These are phyloP conservation scores for Tuctoria greenei DNA, from an alignment of 176 grass and related monocot genomes.

Conservation along the genomic window DNA sequence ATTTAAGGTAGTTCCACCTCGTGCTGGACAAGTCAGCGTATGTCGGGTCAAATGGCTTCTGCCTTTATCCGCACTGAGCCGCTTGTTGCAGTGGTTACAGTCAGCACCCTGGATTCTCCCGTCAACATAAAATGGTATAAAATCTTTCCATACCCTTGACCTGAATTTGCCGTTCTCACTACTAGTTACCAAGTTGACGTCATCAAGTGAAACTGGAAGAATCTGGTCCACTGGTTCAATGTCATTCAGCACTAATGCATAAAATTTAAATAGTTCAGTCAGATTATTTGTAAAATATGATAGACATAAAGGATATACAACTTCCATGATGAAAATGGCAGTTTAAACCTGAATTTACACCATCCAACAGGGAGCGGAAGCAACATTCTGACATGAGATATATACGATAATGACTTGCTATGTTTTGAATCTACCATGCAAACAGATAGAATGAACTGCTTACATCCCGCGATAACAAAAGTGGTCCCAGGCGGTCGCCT, in stretches of 20 bases:
- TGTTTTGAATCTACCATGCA: too few species aligned
- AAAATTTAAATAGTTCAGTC: neutral
- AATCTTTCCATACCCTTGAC: neutral
- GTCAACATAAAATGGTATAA: too few species aligned
- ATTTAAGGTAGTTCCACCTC: neutral
- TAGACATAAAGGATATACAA: neutral
- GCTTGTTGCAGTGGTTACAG: neutral
- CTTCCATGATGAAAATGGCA: neutral
- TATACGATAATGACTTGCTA: too few species aligned
- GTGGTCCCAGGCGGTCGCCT: too few species aligned
- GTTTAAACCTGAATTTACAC: conserved; percentile 5
- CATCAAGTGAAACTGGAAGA: neutral
- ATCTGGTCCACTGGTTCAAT: neutral
- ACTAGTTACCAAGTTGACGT: neutral
- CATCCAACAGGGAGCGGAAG: neutral
- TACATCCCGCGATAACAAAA: too few species aligned
- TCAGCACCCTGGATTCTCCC: too few species aligned
- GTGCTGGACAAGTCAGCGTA: neutral
- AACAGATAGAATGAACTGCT: too few species aligned
- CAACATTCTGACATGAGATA: too few species aligned
- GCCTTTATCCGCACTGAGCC: neutral
- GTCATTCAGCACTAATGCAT: neutral
- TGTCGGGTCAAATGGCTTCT: neutral
- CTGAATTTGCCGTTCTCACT: neutral
- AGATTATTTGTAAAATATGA: neutral